phyloP scores from a whole-genome alignment of 352 stramenopile genomes.

The Pythium apleroticum region DNA sequence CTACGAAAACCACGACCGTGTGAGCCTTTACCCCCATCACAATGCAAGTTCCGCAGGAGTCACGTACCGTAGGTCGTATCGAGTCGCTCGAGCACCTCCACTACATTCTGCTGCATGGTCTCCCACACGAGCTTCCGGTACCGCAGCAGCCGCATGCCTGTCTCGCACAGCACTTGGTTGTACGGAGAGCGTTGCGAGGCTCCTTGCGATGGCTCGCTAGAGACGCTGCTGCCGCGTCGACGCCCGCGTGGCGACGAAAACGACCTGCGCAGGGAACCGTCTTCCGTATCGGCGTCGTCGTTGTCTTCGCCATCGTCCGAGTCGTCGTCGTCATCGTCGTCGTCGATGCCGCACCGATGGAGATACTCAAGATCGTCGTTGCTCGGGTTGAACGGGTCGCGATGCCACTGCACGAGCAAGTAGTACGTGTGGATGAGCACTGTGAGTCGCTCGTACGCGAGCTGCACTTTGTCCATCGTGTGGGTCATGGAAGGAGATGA shows the following conservation, averaged over 20 bases:
- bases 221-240: conserved; percentile 37
- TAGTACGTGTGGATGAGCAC: conserved; percentile 90
- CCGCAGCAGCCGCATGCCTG: conserved; percentile 70
- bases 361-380: conserved; percentile 75
- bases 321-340: conserved; percentile 77
- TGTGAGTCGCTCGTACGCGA: conserved; percentile 67
- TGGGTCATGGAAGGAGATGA: conserved; percentile 31
- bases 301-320: conserved; percentile 60
- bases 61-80: conserved; percentile 70
- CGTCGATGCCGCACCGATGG: conserved; percentile 80
- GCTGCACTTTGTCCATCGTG: conserved; percentile 59
- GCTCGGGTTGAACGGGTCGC: conserved; percentile 73
- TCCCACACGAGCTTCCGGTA: conserved; percentile 88
- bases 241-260: conserved; percentile 32
- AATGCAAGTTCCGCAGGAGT: background rate
- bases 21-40: background rate
- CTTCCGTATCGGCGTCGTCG: conserved; percentile 37
- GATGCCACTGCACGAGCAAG: conserved; percentile 88
- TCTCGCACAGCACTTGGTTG: conserved; percentile 71
- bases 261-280: conserved; percentile 20
- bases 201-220: conserved; percentile 15
- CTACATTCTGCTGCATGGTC: conserved; percentile 78
- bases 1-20: conserved; percentile 23
- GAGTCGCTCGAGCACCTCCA: conserved; percentile 71
- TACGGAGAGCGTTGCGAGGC: conserved; percentile 43